Evolutionary conservation across 768 basidiomycete genomes (phyloP), one percentile per base, ranked within the genome.

Genomic region (Russula sp.): DNA sequence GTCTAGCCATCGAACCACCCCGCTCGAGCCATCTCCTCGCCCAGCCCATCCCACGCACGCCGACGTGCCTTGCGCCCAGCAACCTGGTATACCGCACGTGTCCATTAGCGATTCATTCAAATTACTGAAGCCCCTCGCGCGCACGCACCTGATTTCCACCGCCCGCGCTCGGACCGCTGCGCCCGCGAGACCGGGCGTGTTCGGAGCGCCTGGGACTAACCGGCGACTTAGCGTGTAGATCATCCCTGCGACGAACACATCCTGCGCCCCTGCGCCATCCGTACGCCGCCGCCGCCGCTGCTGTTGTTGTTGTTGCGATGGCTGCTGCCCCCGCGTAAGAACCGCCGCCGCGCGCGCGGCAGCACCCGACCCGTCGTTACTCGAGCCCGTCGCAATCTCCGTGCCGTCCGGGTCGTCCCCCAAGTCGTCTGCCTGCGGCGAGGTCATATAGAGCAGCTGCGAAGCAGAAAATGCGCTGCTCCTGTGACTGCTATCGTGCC

Each of bases 181-280:
- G n/a, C n/a, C n/a, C n/a, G n/a, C n/a, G n/a, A n/a, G n/a, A n/a
- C n/a, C n/a, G n/a, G n/a, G n/a, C n/a, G n/a, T n/a, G n/a, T n/a
- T n/a, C n/a, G n/a, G n/a, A n/a, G n/a, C n/a, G n/a, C n/a, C n/a
- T n/a, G n/a, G n/a, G n/a, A n/a, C n/a, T n/a, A n/a, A n/a, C n/a
- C n/a, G n/a, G n/a, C n/a, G n/a, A n/a, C n/a, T n/a, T n/a, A n/a
- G n/a, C n/a, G n/a, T n/a, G n/a, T n/a, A n/a, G n/a, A n/a, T n/a
- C n/a, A n/a, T n/a, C n/a, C n/a, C n/a, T n/a, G n/a, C n/a, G n/a
- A n/a, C n/a, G n/a, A n/a, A n/a, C n/a, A n/a, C 90, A 61, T 89
- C 86, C 67, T 91, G 87, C 1, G 87, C 86, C 1, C 89, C 89
- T 9, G 86, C 81, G 67, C 91, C 89, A 69, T 91, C 90, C 8